Evolutionary conservation across 2,329 filamentous ascomycete genomes (phyloP).

Genomic region (Fusarium praegraminearum): DNA sequence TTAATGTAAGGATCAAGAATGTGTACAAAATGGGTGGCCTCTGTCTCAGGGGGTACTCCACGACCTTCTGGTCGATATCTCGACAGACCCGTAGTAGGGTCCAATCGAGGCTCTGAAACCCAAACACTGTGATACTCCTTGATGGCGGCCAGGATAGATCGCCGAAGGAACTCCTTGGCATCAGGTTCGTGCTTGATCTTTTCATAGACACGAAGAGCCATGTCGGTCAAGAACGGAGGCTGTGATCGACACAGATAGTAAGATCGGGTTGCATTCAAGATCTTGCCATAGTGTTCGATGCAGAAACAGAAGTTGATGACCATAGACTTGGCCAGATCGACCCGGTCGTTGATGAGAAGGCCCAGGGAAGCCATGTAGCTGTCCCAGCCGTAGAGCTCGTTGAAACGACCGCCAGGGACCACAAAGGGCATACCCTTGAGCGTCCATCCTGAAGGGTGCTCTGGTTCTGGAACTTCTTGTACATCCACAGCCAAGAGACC

Average conservation of each 20-base stretch:
- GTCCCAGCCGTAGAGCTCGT: constrained; percentile 98
- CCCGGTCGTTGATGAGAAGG: constrained; percentile 84
- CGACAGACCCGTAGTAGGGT: constrained; percentile 82
- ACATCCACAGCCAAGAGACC: constrained; percentile 92
- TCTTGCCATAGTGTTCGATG: constrained; percentile 98
- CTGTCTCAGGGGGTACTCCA: constrained; percentile 92
- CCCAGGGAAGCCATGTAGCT: constrained; percentile 98
- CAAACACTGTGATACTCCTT: constrained; percentile 96
- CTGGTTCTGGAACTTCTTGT: constrained; percentile 76
- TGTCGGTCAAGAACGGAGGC: constrained; percentile 96
- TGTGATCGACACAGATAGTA: constrained; percentile 97
- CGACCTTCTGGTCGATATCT: constrained; percentile 85
- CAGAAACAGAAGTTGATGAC: constrained; percentile 97
- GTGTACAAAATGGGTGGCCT: constrained; percentile 87
- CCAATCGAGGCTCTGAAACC: constrained; percentile 81
- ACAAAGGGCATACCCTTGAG: constrained; percentile 90
- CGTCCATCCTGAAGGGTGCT: constrained; percentile 71
- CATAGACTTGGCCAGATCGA: constrained; percentile 92
- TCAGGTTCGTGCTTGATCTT: constrained; percentile 89
- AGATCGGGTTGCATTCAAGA: constrained; percentile 94
- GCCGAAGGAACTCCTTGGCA: constrained; percentile 82
- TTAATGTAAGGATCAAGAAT: constrained; percentile 83
- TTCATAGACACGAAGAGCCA: constrained; percentile 94
- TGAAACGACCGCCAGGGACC: constrained; percentile 97
- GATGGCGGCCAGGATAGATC: constrained; percentile 88